Base-by-base conservation (phyloP, 1,284 basidiomycete species). In the Athelia psychrophila region DNA sequence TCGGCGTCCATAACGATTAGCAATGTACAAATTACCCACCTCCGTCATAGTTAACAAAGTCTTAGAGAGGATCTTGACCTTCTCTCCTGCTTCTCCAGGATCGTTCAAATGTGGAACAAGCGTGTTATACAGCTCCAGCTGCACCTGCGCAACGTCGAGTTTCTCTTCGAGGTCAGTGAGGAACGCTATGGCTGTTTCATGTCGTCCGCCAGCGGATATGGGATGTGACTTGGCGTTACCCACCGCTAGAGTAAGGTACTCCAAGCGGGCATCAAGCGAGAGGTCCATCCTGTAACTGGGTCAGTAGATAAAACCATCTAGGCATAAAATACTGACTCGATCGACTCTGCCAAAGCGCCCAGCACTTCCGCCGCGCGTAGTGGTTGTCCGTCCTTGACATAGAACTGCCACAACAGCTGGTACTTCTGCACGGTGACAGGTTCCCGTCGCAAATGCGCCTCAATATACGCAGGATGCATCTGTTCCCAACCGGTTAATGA, bases 221-320 rank as follows among this genome's bases (percentile, higher is more conserved):
- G 93, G 88, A 63, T 95, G 90, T 16, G 94, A 95, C 73, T 98
- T 98, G 46, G 95, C 96, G 62, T 98, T 97, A 51, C 91, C 92
- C 33, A 97, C 88, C 0, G 96, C 95, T 49, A 98, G 82, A 1
- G 94, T 95, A 36, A 97, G 80, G 71, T 92, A 96, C 66, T 96
- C 92, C 52, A 95, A 71, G 33, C 95, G 82, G 48, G 80, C 75
- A 53, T 87, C 80, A 42, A 98, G 74, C 3, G 82, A 68, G 48
- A 94, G 71, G 42, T 76, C 64, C 91, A 86, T 52, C 89, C 91
- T 40, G 48, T 46, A 13, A 47, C 4, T 40, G 52, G 30, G 16
- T 45, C 38, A 44, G 42, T 18, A 20, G 49, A n/a, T n/a, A n/a
- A n/a, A n/a, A n/a, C n/a, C n/a, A n/a, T n/a, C n/a, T n/a, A n/a